phyloP scores from a whole-genome alignment of 2,329 filamentous ascomycete genomes.

The Lasiodiplodia gonubiensis region DNA sequence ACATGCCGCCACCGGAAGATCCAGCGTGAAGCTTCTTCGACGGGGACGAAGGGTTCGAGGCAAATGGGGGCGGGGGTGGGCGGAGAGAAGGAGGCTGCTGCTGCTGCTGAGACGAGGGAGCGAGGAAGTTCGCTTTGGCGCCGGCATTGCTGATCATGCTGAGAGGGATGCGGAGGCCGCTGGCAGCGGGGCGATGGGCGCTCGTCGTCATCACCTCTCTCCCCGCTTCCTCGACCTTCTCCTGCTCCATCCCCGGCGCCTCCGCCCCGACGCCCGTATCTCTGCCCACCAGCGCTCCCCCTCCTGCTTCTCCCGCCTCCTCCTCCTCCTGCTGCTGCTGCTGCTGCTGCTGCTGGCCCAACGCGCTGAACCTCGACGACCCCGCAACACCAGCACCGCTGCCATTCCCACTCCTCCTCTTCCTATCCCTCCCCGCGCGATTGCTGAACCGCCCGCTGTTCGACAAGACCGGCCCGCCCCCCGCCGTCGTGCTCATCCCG shows the following conservation, averaged over 20 bases:
- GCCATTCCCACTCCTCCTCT: neutral
- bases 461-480: neutral
- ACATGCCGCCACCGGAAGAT: neutral
- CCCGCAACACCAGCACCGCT: neutral
- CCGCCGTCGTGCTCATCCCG: neutral
- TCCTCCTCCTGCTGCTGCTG: too few species aligned
- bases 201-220: neutral
- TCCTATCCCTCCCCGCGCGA: neutral
- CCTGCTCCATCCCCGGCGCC: neutral
- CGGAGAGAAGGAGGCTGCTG: neutral
- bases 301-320: neutral
- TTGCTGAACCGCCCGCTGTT: neutral
- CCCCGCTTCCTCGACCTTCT: neutral
- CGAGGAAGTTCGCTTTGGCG: constrained; percentile 6
- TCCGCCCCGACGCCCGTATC: neutral
- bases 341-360: neutral
- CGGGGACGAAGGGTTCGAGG: neutral
- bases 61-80: neutral
- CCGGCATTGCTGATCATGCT: constrained; percentile 12
- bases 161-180: constrained; percentile 15
- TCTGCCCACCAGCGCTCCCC: neutral
- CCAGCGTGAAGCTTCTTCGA: neutral
- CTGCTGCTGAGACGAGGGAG: neutral
- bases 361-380: neutral
- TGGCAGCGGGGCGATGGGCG: neutral